phyloP scores from a whole-genome alignment of 2,329 filamentous ascomycete genomes.

The Fusarium nodosum region DNA sequence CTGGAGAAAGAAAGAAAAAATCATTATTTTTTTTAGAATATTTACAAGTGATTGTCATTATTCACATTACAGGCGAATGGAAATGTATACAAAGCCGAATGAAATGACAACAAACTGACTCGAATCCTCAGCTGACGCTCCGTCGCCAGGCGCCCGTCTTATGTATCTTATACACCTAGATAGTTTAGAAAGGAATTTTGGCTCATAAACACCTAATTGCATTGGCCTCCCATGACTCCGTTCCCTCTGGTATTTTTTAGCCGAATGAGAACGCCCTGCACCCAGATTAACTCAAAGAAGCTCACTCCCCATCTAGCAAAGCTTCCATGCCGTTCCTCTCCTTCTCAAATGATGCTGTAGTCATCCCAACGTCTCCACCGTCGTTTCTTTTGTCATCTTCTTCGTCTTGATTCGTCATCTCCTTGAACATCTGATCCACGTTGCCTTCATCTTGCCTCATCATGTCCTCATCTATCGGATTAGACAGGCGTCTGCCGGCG shows the following conservation, averaged over 20 bases:
- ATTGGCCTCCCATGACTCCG: slow-evolving; percentile 42
- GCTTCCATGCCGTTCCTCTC: slow-evolving; percentile 64
- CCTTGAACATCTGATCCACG: slow-evolving; percentile 69
- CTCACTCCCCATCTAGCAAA: slow-evolving; percentile 60
- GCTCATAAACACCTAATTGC: slow-evolving; percentile 19
- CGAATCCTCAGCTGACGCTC: slow-evolving; percentile 6
- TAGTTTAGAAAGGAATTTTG: slow-evolving; percentile 15
- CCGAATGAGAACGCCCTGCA: slow-evolving; percentile 44
- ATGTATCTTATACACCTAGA: slow-evolving; percentile 31
- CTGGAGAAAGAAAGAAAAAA: slow-evolving; percentile 43
- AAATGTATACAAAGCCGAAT: neutral
- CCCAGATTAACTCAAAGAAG: slow-evolving; percentile 14
- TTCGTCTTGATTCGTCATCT: slow-evolving; percentile 67
- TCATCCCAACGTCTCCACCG: slow-evolving; percentile 53
- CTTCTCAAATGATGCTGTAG: slow-evolving; percentile 60
- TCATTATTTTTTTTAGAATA: neutral
- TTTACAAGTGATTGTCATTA: neutral
- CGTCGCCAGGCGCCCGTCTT: slow-evolving; percentile 19
- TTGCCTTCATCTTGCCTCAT: slow-evolving; percentile 60
- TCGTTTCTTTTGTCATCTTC: slow-evolving; percentile 58
- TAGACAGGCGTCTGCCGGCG: slow-evolving; percentile 46
- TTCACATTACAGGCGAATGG: neutral
- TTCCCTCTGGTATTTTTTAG: slow-evolving; percentile 40
- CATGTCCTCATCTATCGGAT: slow-evolving; percentile 49
- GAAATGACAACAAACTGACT: neutral